Conservation (phyloP, 2,329 filamentous ascomycete species). For the Cladophialophora immunda region DNA sequence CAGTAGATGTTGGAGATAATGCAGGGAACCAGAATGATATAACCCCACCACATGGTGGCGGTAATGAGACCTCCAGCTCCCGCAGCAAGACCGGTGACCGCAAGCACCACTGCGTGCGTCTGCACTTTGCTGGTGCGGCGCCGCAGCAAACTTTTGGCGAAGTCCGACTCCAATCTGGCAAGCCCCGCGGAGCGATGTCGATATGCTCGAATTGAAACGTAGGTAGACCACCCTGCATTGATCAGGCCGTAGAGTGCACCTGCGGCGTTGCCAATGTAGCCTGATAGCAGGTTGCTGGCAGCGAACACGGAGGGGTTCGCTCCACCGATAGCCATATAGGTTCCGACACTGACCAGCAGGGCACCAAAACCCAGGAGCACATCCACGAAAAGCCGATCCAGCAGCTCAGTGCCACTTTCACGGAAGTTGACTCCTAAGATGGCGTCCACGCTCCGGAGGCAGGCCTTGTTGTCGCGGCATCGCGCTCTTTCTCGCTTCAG, state of each 20-base stretch:
- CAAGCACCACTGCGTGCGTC: constrained; percentile 56
- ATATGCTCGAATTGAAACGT: constrained; percentile 53
- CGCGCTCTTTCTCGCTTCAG: constrained; percentile 42
- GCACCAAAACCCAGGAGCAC: constrained; percentile 60
- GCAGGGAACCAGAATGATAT: constrained; percentile 61
- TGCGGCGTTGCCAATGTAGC: constrained; percentile 63
- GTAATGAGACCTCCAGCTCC: constrained; percentile 62
- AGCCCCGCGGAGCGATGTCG: constrained; percentile 47
- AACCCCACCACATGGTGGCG: constrained; percentile 62
- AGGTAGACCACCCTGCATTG: constrained; percentile 60
- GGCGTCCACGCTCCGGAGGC: constrained; percentile 44
- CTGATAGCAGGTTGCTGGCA: constrained; percentile 63
- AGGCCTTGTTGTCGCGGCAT: constrained; percentile 33
- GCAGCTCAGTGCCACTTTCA: constrained; percentile 60
- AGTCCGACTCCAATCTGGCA: constrained; percentile 42
- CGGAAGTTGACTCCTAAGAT: constrained; percentile 57
- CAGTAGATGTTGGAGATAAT: constrained; percentile 57
- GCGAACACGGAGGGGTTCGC: constrained; percentile 53
- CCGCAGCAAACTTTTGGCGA: not conserved
- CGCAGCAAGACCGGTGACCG: constrained; percentile 57
- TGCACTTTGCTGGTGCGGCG: constrained; percentile 49
- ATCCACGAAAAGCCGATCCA: constrained; percentile 63
- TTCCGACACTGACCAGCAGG: constrained; percentile 60
- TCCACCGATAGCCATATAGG: constrained; percentile 64
- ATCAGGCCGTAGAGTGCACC: constrained; percentile 60